Conservation (phyloP, 2,329 filamentous ascomycete genomes). For the Penicillium occitanis region DNA sequence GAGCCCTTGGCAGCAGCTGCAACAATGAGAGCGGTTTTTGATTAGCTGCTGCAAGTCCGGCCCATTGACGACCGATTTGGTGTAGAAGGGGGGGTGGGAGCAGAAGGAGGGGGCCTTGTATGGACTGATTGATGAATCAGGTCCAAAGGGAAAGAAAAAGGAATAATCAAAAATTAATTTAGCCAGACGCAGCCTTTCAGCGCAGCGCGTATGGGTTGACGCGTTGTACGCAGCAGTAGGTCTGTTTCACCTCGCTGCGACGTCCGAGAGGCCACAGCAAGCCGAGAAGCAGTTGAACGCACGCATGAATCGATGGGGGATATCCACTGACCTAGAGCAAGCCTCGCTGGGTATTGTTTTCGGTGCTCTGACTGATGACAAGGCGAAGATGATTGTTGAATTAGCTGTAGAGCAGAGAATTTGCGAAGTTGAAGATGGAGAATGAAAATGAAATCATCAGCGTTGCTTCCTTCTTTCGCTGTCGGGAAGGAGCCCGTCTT, state of each 20-base stretch:
- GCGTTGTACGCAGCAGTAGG: slow-evolving; percentile 18
- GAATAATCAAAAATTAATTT: slow-evolving; percentile 18
- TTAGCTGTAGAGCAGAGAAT: background rate
- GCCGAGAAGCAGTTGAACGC: slow-evolving; percentile 7
- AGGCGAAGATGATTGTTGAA: background rate
- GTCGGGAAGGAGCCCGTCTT: slow-evolving; percentile 8
- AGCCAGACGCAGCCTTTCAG: slow-evolving; percentile 12
- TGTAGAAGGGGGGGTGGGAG: slow-evolving; percentile 5
- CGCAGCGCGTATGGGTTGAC: slow-evolving; percentile 21
- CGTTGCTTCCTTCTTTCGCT: background rate
- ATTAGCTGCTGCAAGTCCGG: slow-evolving; percentile 15
- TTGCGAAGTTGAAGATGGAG: background rate
- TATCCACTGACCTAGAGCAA: slow-evolving; percentile 17
- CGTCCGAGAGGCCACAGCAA: slow-evolving; percentile 12
- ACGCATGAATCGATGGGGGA: background rate
- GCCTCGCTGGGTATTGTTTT: background rate
- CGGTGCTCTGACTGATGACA: background rate
- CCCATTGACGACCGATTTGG: slow-evolving; percentile 13
- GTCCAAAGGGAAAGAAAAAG: slow-evolving; percentile 3
- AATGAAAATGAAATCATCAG: slow-evolving; percentile 7
- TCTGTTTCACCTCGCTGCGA: slow-evolving; percentile 21
- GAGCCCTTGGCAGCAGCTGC: slow-evolving; percentile 16
- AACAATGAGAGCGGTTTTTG: slow-evolving; percentile 7
- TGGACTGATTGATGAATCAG: slow-evolving; percentile 9
- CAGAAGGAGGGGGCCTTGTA: slow-evolving; percentile 11